A percentile compares a stretch with the other conserved stretches of the same genome.
Evolutionary conservation across 2,329 filamentous ascomycete species (phyloP).

Genomic region (Colletotrichum tropicale): DNA sequence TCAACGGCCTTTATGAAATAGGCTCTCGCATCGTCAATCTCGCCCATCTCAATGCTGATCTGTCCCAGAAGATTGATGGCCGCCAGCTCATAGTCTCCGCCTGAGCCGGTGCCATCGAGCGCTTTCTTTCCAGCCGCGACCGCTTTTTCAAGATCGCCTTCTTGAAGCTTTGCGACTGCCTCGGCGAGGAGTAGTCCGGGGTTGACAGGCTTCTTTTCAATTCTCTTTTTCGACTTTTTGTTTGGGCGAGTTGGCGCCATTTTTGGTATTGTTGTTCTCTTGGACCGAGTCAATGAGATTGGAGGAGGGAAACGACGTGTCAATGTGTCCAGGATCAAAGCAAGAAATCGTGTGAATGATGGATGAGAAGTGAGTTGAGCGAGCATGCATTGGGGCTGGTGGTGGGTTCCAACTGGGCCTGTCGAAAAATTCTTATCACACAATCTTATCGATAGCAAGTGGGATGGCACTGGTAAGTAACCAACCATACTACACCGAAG

Average conservation of each 20-base stretch:
- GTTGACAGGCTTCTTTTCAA: conserved; percentile 27
- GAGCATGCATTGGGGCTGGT: not conserved
- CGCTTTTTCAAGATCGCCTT: conserved; percentile 46
- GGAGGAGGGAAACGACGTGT: not conserved
- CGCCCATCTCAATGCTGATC: conserved; percentile 81
- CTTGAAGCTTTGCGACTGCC: conserved; percentile 45
- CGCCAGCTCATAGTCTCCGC: conserved; percentile 60
- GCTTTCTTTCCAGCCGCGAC: conserved; percentile 45
- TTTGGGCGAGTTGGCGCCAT: conserved; percentile 48
- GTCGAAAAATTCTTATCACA: conserved; percentile 19
- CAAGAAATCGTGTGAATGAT: not conserved
- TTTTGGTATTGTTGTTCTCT: not conserved
- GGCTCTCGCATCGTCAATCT: conserved; percentile 74
- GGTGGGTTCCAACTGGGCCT: not conserved
- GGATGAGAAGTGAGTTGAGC: not conserved
- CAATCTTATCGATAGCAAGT: conserved; percentile 17
- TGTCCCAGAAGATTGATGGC: conserved; percentile 81
- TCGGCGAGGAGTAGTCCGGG: conserved; percentile 37
- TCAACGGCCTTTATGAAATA: conserved; percentile 76
- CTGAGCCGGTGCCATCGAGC: conserved; percentile 45
- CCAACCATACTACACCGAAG: not conserved
- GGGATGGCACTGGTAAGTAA: not conserved
- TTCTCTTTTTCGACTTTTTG: conserved; percentile 39
- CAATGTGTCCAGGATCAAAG: not conserved
- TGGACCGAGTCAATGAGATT: not conserved